Conservation (phyloP, 2,329 filamentous ascomycete genomes). For the Microsporum ferrugineum region DNA sequence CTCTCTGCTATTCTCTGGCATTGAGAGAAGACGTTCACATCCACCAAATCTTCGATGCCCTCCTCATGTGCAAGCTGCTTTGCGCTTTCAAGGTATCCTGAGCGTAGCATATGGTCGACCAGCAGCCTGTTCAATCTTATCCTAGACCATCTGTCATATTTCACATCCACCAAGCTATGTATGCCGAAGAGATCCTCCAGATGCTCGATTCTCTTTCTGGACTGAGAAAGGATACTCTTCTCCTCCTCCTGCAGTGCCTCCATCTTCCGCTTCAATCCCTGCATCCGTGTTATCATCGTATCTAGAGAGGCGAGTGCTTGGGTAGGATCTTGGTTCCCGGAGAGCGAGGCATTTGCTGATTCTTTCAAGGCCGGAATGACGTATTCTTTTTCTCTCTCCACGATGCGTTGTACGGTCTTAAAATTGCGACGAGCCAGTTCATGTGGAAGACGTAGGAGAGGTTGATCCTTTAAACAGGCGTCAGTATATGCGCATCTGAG, state of each 20-base stretch:
- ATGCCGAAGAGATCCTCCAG: conserved; percentile 71
- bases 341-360: conserved; percentile 51
- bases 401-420: conserved; percentile 52
- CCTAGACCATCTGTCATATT: conserved; percentile 84
- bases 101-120: conserved; percentile 82
- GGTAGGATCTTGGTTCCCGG: conserved; percentile 49
- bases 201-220: conserved; percentile 66
- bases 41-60: conserved; percentile 68
- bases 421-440: conserved; percentile 92
- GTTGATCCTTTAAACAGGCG: conserved; percentile 59
- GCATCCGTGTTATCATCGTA: conserved; percentile 72
- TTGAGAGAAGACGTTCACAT: conserved; percentile 75
- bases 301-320: conserved; percentile 74
- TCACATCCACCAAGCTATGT: conserved; percentile 73
- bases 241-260: conserved; percentile 68
- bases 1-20: conserved; percentile 68
- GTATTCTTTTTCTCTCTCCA: conserved; percentile 39
- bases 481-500: background rate
- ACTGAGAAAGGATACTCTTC: conserved; percentile 59
- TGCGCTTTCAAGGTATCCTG: conserved; percentile 71
- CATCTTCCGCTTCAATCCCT: conserved; percentile 80
- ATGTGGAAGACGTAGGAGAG: conserved; percentile 81
- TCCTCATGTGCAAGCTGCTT: conserved; percentile 62
- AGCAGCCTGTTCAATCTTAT: conserved; percentile 70
- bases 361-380: conserved; percentile 40